Evolutionary conservation across 345 rosid genomes (phyloP), one percentile per base, ranked within the genome.

Genomic region (Gossypium sturtianum): DNA sequence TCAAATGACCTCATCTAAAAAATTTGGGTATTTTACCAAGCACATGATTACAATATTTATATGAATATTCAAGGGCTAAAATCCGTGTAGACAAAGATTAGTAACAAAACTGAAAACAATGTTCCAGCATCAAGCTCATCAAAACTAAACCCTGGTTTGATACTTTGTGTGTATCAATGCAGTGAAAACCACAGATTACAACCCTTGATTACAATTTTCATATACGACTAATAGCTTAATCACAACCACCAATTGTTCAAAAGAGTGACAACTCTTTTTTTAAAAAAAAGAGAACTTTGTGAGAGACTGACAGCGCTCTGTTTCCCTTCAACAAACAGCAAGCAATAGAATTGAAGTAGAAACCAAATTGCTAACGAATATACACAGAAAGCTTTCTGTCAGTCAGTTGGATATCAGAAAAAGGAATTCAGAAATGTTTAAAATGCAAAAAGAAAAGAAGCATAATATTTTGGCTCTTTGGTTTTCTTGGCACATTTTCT

Each of bases 401-500:
- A 49, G 43, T 25, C 22, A 49, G 57, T 9, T 49, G 58, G 38
- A 9, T 68, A 48, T 25, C 43, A 48, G 45, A 51, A 27, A 69
- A 4, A 29, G 22, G 48, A 70, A 49, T 16, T 47, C 12, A 25
- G 38, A 69, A 52, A 27, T 27, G 25, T 52, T 64, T 29, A 20
- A 23, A 56, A 29, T 25, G 72, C 25, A 70, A 52, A 29, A 51
- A 9, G 38, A 62, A 41, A 38, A 34, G 17, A 63, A 17, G 66
- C 66, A 34, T 2, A 16, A n/a, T 15, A 27, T 13, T 29, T 29
- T 27, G 41, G 7, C 41, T 34, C 7, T 60, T 8, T 23, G 7
- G n/a, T 47, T 67, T 49, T 16, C 58, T 49, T 48, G 72, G 59
- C 73, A n/a, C 17, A 29, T 51, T 70, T 52, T 70, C 73, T 29